Evolutionary conservation across 805 yeast genomes (phyloP), one percentile per base, ranked within the genome.

Genomic region (Vanderwaltozyma verrucispora): DNA sequence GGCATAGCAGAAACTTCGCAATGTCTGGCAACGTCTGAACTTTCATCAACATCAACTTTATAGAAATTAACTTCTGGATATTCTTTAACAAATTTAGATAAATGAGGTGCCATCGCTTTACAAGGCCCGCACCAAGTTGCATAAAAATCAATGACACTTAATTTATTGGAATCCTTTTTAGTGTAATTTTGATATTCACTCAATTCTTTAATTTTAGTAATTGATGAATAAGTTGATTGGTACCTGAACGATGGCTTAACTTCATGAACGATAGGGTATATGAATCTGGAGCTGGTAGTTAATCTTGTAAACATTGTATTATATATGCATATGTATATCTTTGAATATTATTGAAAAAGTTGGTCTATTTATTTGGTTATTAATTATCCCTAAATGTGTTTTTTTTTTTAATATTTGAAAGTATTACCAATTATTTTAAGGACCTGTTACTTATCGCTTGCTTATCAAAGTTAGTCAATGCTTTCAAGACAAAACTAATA

Each of bases 91-190:
- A 62, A 56, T 38, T 65, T 62, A 16, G 69, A 68, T 32, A 77
- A 54, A 16, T 72, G 55, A 13, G 86, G 86, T 3, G 79, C 67
- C 49, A 79, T 69, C n/a, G 80, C 80, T 48, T 74, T 76, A 50
- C 86, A 79, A n/a, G 86, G 86, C 7, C 80, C 84, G 58, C 86
- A 79, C 86, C 86, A 79, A 10, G 75, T 71, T 24, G 86, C 85
- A 56, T 69, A 75, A 54, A 78, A 79, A 53, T 79, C 85, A 35
- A 77, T 71, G 2, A 78, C 62, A 2, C 78, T 63, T 27, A 73
- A 54, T 39, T 71, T 66, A 26, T 63, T 56, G 4, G 38, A 29
- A 4, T 38, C 30, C 17, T 41, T 41, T 24, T 54, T 44, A 31
- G 63, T 60, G 3, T 58, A 47, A 5, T 48, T 42, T 21, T 31